Conservation (phyloP, 208 protist genomes). For the Wallacemonas collosoma region DNA sequence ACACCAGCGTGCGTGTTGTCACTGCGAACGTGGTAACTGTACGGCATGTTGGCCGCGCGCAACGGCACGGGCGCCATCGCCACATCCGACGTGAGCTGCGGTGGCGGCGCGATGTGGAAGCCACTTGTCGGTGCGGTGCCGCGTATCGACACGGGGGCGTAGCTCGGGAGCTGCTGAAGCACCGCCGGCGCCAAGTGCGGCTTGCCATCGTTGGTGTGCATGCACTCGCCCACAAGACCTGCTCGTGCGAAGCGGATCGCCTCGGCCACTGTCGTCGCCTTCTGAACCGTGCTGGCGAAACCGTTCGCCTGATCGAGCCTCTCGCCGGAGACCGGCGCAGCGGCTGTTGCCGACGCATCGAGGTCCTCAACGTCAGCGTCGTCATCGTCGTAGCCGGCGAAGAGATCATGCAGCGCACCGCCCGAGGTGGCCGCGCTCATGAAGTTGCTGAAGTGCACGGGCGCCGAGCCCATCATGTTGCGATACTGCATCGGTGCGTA, state of each 20-base stretch:
- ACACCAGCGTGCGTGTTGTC: too few species aligned
- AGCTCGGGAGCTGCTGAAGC: slow-evolving; percentile 11
- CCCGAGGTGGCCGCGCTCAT: not conserved
- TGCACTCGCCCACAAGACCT: slow-evolving; percentile 29
- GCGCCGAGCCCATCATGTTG: slow-evolving; percentile 12
- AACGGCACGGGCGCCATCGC: not conserved
- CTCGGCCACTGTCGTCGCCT: slow-evolving; percentile 26
- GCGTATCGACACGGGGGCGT: slow-evolving; percentile 12
- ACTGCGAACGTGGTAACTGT: not conserved
- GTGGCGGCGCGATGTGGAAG: not conserved
- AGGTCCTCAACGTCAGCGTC: slow-evolving; percentile 9
- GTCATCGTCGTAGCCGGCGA: not conserved
- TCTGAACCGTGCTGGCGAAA: not conserved
- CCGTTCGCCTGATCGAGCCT: not conserved
- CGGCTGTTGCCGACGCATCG: not conserved
- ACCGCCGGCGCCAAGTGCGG: slow-evolving; percentile 20
- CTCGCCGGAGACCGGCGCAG: not conserved
- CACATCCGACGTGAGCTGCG: not conserved
- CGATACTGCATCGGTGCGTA: slow-evolving; percentile 38
- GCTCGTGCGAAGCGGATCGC: slow-evolving; percentile 40
- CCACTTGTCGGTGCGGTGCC: not conserved
- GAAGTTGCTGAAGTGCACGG: slow-evolving; percentile 40
- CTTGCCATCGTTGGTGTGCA: slow-evolving; percentile 33
- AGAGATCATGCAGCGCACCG: not conserved
- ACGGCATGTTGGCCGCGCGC: not conserved